Conservation (phyloP, 192 early-diverging fungal species). For the Funneliformis mosseae region DNA sequence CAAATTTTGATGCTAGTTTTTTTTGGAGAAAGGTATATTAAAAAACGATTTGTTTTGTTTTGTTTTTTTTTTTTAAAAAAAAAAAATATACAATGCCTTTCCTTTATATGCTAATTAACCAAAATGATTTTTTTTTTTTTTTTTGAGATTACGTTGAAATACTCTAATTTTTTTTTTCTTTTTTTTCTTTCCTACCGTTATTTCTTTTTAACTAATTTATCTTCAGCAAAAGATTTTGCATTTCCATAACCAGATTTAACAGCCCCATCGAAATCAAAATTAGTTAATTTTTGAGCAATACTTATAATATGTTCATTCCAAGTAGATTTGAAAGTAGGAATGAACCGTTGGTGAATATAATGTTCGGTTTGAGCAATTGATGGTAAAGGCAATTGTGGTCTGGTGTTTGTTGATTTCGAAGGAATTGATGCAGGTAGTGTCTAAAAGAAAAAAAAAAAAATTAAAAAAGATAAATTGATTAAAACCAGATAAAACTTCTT, state of each 20-base stretch:
- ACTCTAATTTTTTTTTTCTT: too few relatives aligned
- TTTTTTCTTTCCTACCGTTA: not conserved
- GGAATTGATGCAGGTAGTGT: not conserved
- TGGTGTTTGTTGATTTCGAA: not conserved
- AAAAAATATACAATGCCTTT: too few relatives aligned
- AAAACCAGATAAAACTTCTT: too few relatives aligned
- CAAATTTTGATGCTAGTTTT: too few relatives aligned
- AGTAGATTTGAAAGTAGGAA: slow-evolving; percentile 30
- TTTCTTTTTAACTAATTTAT: slow-evolving; percentile 11
- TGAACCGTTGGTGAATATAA: slow-evolving; percentile 20
- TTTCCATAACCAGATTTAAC: not conserved
- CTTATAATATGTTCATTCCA: slow-evolving; percentile 30
- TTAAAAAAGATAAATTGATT: too few relatives aligned
- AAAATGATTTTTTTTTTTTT: too few relatives aligned
- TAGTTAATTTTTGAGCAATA: not conserved
- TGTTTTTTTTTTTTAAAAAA: too few relatives aligned
- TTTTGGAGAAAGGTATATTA: too few relatives aligned
- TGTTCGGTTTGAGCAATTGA: slow-evolving; percentile 13
- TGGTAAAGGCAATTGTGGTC: slow-evolving; percentile 24
- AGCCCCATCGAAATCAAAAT: slow-evolving; percentile 3
- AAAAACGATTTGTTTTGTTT: too few relatives aligned
- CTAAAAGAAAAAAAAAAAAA: not conserved
- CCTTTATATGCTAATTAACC: too few relatives aligned
- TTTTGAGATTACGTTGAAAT: too few relatives aligned
- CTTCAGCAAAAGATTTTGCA: not conserved